These are phyloP conservation scores for Erigeron canadensis DNA, from an alignment of 129 eudicot species.

Conservation along the genomic window DNA sequence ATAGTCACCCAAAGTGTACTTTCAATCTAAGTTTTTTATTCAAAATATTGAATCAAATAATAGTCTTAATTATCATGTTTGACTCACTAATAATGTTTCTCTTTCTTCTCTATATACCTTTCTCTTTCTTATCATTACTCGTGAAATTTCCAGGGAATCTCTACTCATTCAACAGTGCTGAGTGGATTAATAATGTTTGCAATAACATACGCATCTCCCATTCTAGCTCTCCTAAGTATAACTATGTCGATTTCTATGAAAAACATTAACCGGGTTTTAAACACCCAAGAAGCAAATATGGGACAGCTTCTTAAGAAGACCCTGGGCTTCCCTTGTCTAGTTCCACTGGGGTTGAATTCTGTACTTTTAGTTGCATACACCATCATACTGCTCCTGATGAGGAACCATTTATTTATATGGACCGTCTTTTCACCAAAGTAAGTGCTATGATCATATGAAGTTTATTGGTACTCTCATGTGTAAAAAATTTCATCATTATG, in stretches of 20 bases:
- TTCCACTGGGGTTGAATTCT: slow-evolving; percentile 79
- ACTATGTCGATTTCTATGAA: slow-evolving; percentile 53
- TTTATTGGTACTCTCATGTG: not conserved
- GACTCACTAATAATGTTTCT: not conserved
- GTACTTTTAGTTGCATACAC: slow-evolving; percentile 78
- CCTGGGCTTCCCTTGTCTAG: slow-evolving; percentile 75
- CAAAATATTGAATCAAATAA: not conserved
- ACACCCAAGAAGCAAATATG: slow-evolving; percentile 33
- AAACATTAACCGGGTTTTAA: slow-evolving; percentile 26
- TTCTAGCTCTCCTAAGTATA: slow-evolving; percentile 67
- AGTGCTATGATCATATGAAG: slow-evolving; percentile 31
- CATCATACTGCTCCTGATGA: slow-evolving; percentile 70
- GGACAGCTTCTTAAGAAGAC: slow-evolving; percentile 57
- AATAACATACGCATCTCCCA: slow-evolving; percentile 93
- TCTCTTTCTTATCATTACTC: not conserved
- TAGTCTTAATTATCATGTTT: not conserved
- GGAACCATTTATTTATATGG: slow-evolving; percentile 93
- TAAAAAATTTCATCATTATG: not conserved
- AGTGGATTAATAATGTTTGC: slow-evolving; percentile 89
- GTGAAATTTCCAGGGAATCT: slow-evolving; percentile 63
- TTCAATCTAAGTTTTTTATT: not conserved
- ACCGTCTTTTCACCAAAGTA: slow-evolving; percentile 98
- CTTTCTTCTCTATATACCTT: not conserved
- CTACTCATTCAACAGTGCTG: slow-evolving; percentile 78
- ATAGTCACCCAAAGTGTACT: not conserved